A percentile compares a stretch with the other conserved stretches of the same genome.
These are phyloP conservation scores for Fragaria ananassa DNA, from an alignment of 306 rosid species.

Conservation along the genomic window DNA sequence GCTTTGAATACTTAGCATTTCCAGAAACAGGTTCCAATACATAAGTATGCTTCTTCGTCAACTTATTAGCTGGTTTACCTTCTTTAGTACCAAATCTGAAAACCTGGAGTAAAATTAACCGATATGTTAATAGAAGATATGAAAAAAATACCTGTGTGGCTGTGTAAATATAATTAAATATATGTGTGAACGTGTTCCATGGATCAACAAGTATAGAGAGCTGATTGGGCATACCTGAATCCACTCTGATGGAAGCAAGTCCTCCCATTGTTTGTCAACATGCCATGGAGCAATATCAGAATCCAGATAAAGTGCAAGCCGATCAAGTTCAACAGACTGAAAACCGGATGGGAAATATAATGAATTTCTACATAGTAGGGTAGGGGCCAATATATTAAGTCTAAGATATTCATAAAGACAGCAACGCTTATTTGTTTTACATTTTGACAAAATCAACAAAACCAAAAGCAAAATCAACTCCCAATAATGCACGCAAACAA, in stretches of 20 bases:
- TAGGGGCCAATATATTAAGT: constrained; percentile 6
- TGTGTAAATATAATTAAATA: neutral
- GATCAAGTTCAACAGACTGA: constrained; percentile 86
- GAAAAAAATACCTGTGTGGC: neutral
- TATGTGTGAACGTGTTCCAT: neutral
- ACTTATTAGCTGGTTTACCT: constrained; percentile 68
- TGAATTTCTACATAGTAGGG: constrained; percentile 18
- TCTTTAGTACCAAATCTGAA: constrained; percentile 82
- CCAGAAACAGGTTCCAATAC: constrained; percentile 90
- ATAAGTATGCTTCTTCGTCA: constrained; percentile 53
- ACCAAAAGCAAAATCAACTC: neutral
- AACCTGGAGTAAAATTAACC: constrained; percentile 42
- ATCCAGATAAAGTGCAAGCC: constrained; percentile 84
- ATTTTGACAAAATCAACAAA: neutral
- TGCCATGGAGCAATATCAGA: constrained; percentile 80
- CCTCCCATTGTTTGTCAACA: constrained; percentile 74
- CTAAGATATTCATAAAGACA: neutral
- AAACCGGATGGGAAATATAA: constrained; percentile 29
- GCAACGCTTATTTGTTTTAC: neutral
- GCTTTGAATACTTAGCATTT: constrained; percentile 74
- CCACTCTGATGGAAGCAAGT: constrained; percentile 94
- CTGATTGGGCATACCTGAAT: constrained; percentile 54
- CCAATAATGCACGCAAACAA: constrained; percentile 1
- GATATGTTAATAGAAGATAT: neutral
- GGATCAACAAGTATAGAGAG: neutral